These are phyloP conservation scores for Fusarium foetens DNA, from an alignment of 2,329 filamentous ascomycete species.

Conservation along the genomic window DNA sequence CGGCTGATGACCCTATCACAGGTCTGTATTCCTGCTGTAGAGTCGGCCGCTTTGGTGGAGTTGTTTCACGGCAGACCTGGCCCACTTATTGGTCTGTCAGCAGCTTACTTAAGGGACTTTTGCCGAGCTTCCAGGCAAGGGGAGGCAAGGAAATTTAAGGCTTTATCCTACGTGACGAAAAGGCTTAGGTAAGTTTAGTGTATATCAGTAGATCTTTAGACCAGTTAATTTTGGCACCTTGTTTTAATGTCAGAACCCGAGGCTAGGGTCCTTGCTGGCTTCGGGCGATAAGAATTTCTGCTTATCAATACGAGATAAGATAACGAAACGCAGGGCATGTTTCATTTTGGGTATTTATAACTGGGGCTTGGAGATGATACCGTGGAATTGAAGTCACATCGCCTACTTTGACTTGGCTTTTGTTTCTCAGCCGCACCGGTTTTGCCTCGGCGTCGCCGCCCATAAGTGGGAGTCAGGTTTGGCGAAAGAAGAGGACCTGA, in stretches of 20 bases:
- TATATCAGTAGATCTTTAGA: rapidly evolving
- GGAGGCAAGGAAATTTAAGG: rapidly evolving
- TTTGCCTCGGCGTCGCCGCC: background rate
- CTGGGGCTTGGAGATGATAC: background rate
- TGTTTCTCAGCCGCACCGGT: background rate
- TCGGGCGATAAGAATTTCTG: rapidly evolving
- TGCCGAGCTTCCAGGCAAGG: background rate
- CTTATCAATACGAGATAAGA: background rate
- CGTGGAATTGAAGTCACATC: background rate
- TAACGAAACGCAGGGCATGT: background rate
- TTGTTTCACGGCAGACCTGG: background rate
- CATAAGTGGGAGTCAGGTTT: rapidly evolving
- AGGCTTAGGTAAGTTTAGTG: rapidly evolving
- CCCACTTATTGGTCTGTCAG: background rate
- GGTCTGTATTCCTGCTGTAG: background rate
- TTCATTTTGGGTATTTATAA: background rate
- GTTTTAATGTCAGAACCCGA: rapidly evolving
- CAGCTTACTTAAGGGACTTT: background rate
- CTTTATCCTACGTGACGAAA: background rate
- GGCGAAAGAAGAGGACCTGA: rapidly evolving
- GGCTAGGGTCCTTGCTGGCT: background rate
- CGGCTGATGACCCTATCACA: background rate
- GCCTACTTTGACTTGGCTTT: rapidly evolving
- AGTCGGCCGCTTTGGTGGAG: background rate
- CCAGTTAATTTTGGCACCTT: rapidly evolving